Base-by-base conservation (phyloP, 768 basidiomycete genomes). In the Pulveroboletus sp. region DNA sequence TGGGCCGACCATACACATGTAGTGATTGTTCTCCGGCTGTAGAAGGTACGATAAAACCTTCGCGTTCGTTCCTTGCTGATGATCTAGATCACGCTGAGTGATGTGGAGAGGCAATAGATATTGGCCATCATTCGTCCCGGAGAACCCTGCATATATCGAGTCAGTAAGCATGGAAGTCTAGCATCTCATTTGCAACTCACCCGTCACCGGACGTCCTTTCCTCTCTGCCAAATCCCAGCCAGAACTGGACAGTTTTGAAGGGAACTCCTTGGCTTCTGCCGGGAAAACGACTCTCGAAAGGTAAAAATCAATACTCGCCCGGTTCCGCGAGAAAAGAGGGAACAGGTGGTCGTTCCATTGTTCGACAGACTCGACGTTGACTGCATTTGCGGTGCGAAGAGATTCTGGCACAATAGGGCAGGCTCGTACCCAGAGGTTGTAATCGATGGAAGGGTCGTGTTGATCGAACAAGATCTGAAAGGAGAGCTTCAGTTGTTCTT, bases 281-380 rank as follows among this genome's bases (percentile, higher is more conserved):
- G 78, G 79, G 49, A 80, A 78, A 10, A 80, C 79, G 3, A 74
- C 56, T 14, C 65, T 57, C 0, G 71, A 59, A 17, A 80, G 63
- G 58, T 68, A 80, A 56, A 80, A 80, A 40, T 80, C 67, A 9
- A 66, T 49, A 6, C 55, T 51, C 2, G 45, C 45, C 21, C 51
- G 49, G 40, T 65, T 65, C 27, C 46, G 43, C 6, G 55, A 55
- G 51, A 77, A 74, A 1, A 62, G 47, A 13, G 69, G 73, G 20
- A 67, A 50, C 5, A 79, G 49, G 5, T 51, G 17, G 8, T 5
- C 47, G 13, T 44, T 50, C 25, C 60, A 56, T 52, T 71, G 73
- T 2, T 62, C 55, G 3, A 47, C 38, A 40, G 78, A 76, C 23
- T 72, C 57, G 19, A 66, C 41, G 45, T 80, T 80, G 24, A 80